These are phyloP conservation scores for Danielozyma ontarioensis DNA, from an alignment of 805 yeast species.

Conservation along the genomic window DNA sequence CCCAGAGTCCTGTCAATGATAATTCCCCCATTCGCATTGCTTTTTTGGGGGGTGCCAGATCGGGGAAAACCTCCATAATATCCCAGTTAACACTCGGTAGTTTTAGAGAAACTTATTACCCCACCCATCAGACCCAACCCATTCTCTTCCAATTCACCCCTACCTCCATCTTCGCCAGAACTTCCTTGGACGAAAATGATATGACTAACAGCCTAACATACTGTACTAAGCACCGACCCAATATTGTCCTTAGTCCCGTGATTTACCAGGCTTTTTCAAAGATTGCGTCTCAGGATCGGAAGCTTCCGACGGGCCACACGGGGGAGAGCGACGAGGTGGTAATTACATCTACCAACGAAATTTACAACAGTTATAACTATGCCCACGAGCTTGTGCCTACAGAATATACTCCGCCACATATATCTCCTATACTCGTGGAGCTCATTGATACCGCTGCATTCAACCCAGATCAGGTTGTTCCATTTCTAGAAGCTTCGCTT, in stretches of 20 bases:
- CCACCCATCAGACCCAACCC: conserved; percentile 60
- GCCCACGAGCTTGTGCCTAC: conserved; percentile 2
- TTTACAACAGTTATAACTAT: conserved; percentile 13
- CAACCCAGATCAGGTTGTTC: conserved; percentile 61
- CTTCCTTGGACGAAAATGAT: conserved; percentile 20
- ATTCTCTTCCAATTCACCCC: conserved; percentile 54
- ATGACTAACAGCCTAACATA: conserved; percentile 8
- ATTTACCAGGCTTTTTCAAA: conserved; percentile 17
- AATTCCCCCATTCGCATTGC: conserved; percentile 51
- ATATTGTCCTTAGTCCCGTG: conserved; percentile 25
- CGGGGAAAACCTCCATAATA: conserved; percentile 58
- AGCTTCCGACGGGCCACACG: neutral
- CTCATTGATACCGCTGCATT: conserved; percentile 73
- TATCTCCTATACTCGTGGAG: conserved; percentile 61
- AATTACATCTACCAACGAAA: conserved; percentile 12
- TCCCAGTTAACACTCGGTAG: conserved; percentile 43
- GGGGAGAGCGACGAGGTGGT: too few species aligned
- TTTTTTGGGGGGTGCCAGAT: conserved; percentile 52
- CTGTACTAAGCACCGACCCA: conserved; percentile 6
- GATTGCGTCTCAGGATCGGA: neutral
- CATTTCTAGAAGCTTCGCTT: conserved; percentile 68
- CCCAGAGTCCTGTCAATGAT: conserved; percentile 16
- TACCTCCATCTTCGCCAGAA: conserved; percentile 8
- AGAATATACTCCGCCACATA: conserved; percentile 37
- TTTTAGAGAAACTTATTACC: conserved; percentile 67